Evolutionary conservation across 306 rosid species (phyloP), one percentile per base, ranked within the genome.

Genomic region (Castanea crenata): DNA sequence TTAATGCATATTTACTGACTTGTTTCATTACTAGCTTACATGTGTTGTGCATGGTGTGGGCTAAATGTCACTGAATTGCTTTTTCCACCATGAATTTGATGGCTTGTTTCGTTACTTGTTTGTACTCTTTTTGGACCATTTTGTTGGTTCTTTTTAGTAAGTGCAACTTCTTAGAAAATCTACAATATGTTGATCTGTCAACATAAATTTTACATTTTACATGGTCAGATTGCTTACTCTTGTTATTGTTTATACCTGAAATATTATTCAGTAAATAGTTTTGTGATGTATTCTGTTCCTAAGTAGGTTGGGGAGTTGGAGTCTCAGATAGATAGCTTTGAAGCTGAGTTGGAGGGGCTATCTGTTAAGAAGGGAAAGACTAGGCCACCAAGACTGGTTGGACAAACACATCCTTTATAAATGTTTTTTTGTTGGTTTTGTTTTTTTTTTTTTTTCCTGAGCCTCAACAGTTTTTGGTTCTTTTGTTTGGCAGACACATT

Each of bases 321-420:
- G 84, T 89, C 92, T 67, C 99, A 95, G 85, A 92, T 92, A 82
- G 99, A 95, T 84, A 90, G 16, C 87, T 95, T 95, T 85, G 99
- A 95, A 88, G 99, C 99, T 32, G 99, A 95, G 89, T 63, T 95
- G 46, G 99, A 95, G 86, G 99, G 99, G 70, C 89, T 95, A 78
- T 74, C 97, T 55, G 96, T 92, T 79, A 95, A 88, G 86, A 95
- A 95, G 82, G 99, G 99, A 74, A 95, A 95, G 84, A 78, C 78
- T 78, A 88, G 96, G 74, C 99, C 99, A 12, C 93, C 98, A 51
- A 90, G 99, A 87, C 80, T 95, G 99, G 99, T 95, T 87, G 79
- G 91, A 71, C 23, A 75, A 51, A 63, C 71, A n/a, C 49, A n/a
- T 32, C 14, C 27, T 84, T 71, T 82, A 46, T 25, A 21, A n/a